Percentiles rank a stretch among this genome's conserved stretches.
phyloP scores from a whole-genome alignment of 2,329 filamentous ascomycete species.

The Penicillium brevicompactum region DNA sequence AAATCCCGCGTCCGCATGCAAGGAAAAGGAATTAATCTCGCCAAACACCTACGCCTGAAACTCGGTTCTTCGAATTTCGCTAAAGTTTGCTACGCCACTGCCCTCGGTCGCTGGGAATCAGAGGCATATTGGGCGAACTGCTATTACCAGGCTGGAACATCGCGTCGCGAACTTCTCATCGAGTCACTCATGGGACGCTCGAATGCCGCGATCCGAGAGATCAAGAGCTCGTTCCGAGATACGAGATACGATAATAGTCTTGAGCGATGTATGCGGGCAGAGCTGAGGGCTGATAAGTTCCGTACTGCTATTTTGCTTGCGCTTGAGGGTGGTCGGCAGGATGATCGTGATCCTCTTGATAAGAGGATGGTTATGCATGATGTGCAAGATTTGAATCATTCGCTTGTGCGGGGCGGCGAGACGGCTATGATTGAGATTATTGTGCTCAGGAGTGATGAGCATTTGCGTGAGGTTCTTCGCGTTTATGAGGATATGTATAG shows the following conservation, averaged over 20 bases:
- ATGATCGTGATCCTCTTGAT: slow-evolving; percentile 72
- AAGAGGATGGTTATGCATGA: slow-evolving; percentile 67
- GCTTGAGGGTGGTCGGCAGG: slow-evolving; percentile 80
- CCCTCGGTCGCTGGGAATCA: slow-evolving; percentile 85
- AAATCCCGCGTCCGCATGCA: slow-evolving; percentile 78
- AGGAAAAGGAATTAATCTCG: slow-evolving; percentile 52
- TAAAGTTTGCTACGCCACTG: slow-evolving; percentile 88
- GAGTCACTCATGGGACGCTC: slow-evolving; percentile 88
- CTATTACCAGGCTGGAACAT: slow-evolving; percentile 90
- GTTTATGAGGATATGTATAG: slow-evolving; percentile 73
- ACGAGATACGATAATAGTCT: slow-evolving; percentile 87
- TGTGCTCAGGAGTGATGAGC: slow-evolving; percentile 75
- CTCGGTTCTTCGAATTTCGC: slow-evolving; percentile 64
- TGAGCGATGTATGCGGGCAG: slow-evolving; percentile 82
- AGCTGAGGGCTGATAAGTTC: slow-evolving; percentile 95
- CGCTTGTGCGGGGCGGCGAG: slow-evolving; percentile 75
- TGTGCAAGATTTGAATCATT: slow-evolving; percentile 69
- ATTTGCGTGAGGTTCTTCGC: slow-evolving; percentile 77
- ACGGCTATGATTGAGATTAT: slow-evolving; percentile 84
- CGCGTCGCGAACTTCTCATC: slow-evolving; percentile 84
- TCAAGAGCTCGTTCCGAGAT: slow-evolving; percentile 87
- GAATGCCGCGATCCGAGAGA: slow-evolving; percentile 81
- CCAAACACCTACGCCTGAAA: slow-evolving; percentile 53
- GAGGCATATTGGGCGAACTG: slow-evolving; percentile 98
- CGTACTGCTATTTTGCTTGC: slow-evolving; percentile 82